phyloP scores from a whole-genome alignment of 2,329 filamentous ascomycete genomes.

The Pestalotiopsis sp. region DNA sequence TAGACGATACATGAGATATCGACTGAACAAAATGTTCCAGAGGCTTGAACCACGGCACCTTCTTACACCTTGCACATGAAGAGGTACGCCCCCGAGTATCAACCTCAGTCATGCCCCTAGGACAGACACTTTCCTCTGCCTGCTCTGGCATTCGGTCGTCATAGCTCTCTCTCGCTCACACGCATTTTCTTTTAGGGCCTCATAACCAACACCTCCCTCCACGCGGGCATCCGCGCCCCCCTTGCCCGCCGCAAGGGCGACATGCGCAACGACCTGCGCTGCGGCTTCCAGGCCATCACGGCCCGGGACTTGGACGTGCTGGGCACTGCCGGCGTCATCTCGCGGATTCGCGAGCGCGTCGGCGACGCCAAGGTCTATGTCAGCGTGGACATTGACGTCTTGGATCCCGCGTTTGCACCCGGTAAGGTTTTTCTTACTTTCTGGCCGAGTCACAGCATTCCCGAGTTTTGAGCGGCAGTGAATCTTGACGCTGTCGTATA shows the following conservation, averaged over 20 bases:
- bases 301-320: slow-evolving; percentile 71
- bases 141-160: background rate
- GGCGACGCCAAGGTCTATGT: slow-evolving; percentile 62
- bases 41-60: slow-evolving; percentile 61
- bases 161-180: background rate
- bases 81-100: slow-evolving; percentile 36
- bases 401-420: slow-evolving; percentile 71
- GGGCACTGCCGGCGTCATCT: slow-evolving; percentile 63
- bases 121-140: no score
- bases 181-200: slow-evolving; percentile 37
- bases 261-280: slow-evolving; percentile 55
- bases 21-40: slow-evolving; percentile 23
- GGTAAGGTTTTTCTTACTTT: slow-evolving; percentile 31
- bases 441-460: no score
- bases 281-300: slow-evolving; percentile 58
- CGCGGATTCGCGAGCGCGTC: slow-evolving; percentile 59
- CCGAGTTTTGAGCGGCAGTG: background rate
- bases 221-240: slow-evolving; percentile 62
- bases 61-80: slow-evolving; percentile 62
- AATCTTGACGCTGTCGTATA: no score
- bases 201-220: slow-evolving; percentile 57
- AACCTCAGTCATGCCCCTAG: background rate
- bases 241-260: slow-evolving; percentile 49
- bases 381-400: slow-evolving; percentile 77
- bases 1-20: background rate